These are phyloP conservation scores for Lepidium campestre DNA, from an alignment of 441 rosid genomes.

Conservation along the genomic window DNA sequence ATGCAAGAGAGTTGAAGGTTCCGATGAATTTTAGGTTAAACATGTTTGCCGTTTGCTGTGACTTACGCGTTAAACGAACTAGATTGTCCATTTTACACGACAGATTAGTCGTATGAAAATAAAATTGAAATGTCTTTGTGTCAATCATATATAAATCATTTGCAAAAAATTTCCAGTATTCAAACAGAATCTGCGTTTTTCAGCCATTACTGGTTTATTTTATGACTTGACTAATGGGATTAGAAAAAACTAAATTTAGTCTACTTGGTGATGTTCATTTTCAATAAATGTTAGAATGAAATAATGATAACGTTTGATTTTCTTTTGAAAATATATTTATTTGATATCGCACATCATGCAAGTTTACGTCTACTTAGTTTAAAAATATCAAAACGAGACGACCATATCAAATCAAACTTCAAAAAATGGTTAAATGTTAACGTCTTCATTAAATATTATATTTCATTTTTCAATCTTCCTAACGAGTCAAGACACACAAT, in stretches of 20 bases:
- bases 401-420: slow-evolving; percentile 16
- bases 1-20: not conserved
- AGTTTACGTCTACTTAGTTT: not conserved
- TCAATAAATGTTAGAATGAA: not conserved
- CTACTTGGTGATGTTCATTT: not conserved
- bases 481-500: slow-evolving; percentile 10
- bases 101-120: too few species aligned
- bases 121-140: too few species aligned
- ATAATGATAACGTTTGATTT: not conserved
- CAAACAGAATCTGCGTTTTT: too few species aligned
- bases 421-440: slow-evolving; percentile 22
- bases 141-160: too few species aligned
- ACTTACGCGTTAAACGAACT: too few species aligned
- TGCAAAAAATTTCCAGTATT: too few species aligned
- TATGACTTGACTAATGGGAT: too few species aligned
- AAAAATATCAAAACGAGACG: slow-evolving; percentile 18
- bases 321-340: not conserved
- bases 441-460: slow-evolving; percentile 18
- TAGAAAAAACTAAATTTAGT: too few species aligned
- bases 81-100: too few species aligned
- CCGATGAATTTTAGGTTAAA: too few species aligned
- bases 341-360: not conserved
- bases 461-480: slow-evolving; percentile 2
- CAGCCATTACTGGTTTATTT: too few species aligned
- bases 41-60: too few species aligned